Evolutionary conservation across 2,329 filamentous ascomycete species (phyloP), one percentile per base, ranked within the genome.

Genomic region (Apiospora rasikravindrae): DNA sequence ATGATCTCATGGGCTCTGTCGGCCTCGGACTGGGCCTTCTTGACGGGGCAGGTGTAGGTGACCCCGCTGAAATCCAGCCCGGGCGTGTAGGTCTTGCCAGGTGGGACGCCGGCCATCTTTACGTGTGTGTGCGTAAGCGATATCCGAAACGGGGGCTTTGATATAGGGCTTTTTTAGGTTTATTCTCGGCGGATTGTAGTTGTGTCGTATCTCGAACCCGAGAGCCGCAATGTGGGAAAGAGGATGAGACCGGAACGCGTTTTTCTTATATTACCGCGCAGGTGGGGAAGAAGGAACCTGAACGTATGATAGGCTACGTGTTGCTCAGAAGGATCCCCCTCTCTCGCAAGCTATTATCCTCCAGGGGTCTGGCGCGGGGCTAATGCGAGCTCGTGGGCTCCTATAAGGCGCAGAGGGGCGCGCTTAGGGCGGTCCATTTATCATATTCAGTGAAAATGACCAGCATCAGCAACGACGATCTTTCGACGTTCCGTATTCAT

Each of bases 41-140:
- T 70, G 16, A 67, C 67, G 42, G 70, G 70, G 37, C 75, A 68
- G 61, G 71, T 71, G 64, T 77, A 77, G 7, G 69, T 51, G 24
- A 76, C 72, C 4, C 53, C 71, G 61, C 73, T 76, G 73, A 77
- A 77, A 69, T 76, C 76, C 22, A 77, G 71, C 13, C 73, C 76
- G 13, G 76, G 72, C 6, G 73, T 75, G 3, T 73, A 72, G 26
- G 76, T 74, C 69, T 73, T 74, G 22, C 76, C 76, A 19, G 76
- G 76, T 40, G 70, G 37, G 57, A 76, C 72, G 44, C 75, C 75
- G 14, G 76, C 76, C 76, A 77, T 77, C 22, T 49, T 22, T 22
- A n/a, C 7, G 6, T 40, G 3, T 49, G 19, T 44, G 42, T 44
- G 42, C 5, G 42, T 45, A 33, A 29, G 6, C 49, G 4, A 5